phyloP scores from a whole-genome alignment of 441 rosid species.

The Corymbia calophylla region DNA sequence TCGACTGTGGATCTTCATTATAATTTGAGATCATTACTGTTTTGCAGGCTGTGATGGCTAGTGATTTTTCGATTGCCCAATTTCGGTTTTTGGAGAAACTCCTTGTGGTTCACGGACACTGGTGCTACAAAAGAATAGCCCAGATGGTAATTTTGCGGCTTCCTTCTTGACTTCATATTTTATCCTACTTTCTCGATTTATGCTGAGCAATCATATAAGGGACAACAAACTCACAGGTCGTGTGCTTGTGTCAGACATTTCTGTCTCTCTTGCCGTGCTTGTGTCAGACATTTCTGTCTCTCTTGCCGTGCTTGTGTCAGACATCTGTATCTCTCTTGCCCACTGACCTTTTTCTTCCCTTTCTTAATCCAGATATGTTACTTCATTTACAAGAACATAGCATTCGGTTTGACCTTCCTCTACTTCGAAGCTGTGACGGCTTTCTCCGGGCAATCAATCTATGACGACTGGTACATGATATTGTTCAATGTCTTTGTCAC shows the following conservation, averaged over 20 bases:
- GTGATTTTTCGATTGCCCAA: conserved; percentile 94
- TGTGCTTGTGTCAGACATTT: neutral
- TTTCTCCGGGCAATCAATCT: conserved; percentile 92
- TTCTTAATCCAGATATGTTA: conserved; percentile 67
- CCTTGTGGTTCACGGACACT: conserved; percentile 97
- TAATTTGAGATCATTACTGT: neutral
- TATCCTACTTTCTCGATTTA: neutral
- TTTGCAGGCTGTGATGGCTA: conserved; percentile 98
- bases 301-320: neutral
- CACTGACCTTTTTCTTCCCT: conserved; percentile 1
- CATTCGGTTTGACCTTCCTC: conserved; percentile 97
- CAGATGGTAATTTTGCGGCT: conserved; percentile 63
- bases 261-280: neutral
- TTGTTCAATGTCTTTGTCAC: conserved; percentile 92
- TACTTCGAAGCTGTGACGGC: conserved; percentile 95
- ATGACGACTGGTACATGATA: conserved; percentile 93
- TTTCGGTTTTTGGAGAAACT: conserved; percentile 94
- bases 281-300: neutral
- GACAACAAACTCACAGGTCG: neutral
- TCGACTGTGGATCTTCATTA: neutral
- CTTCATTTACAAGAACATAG: conserved; percentile 97
- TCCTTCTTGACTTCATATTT: neutral
- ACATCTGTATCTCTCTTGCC: neutral
- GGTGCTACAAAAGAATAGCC: conserved; percentile 99
- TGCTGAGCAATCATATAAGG: neutral